phyloP scores from a whole-genome alignment of 805 yeast species.

The Cyberlindnera samutprakarnensis region DNA sequence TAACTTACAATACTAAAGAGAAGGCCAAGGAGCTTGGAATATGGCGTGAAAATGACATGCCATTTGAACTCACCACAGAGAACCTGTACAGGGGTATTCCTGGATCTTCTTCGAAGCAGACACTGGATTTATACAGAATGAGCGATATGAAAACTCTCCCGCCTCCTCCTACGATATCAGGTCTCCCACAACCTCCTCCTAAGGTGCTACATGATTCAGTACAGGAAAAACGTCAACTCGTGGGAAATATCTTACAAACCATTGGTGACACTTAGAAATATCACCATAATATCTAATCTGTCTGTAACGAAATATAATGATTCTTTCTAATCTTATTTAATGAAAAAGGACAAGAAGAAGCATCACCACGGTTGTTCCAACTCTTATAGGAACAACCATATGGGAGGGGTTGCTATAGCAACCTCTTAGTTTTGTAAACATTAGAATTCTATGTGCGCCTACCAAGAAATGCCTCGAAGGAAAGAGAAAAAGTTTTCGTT shows the following conservation, averaged over 20 bases:
- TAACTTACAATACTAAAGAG: constrained; percentile 5
- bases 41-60: constrained; percentile 24
- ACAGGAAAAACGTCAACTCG: constrained; percentile 7
- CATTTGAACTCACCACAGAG: constrained; percentile 14
- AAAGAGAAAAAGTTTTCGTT: too few species aligned
- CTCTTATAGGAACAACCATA: too few species aligned
- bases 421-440: background rate
- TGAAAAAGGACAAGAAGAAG: too few species aligned
- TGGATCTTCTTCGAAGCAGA: constrained; percentile 12
- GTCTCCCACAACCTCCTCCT: constrained; percentile 21
- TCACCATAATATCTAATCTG: too few species aligned
- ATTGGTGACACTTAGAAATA: too few species aligned
- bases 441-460: background rate
- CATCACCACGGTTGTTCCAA: too few species aligned
- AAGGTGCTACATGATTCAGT: constrained; percentile 12
- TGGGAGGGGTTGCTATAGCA: constrained; percentile 1
- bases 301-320: too few species aligned
- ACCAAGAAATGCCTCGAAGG: background rate
- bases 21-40: constrained; percentile 27
- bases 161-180: constrained; percentile 19
- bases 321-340: too few species aligned
- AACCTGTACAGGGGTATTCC: constrained; percentile 25
- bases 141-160: constrained; percentile 15
- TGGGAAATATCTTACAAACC: constrained; percentile 18
- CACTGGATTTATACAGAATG: constrained; percentile 14